Percentiles rank a stretch among this genome's conserved stretches.
Conservation (phyloP, 306 rosid genomes). For the Clitoria ternatea region DNA sequence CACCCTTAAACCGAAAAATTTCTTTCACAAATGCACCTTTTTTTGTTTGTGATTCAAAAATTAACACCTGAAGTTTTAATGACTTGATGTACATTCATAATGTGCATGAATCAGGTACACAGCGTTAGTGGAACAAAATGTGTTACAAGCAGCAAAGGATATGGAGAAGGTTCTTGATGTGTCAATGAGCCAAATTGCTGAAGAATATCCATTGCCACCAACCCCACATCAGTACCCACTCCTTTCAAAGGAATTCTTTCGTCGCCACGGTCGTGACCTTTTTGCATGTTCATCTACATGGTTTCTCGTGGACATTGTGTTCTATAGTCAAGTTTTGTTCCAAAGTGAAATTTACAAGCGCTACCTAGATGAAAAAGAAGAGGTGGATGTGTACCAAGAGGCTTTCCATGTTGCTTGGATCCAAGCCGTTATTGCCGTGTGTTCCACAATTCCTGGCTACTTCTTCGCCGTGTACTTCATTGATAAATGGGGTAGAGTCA, state of each 20-base stretch:
- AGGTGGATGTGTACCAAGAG: constrained; percentile 23
- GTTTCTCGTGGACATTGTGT: constrained; percentile 66
- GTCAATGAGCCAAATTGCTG: constrained; percentile 39
- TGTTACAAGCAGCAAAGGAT: constrained; percentile 65
- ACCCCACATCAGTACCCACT: constrained; percentile 26
- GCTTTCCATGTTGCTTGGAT: constrained; percentile 39
- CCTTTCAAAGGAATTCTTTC: constrained; percentile 45
- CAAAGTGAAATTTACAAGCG: constrained; percentile 47
- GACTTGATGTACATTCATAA: no score
- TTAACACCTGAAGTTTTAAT: no score
- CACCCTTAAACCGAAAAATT: no score
- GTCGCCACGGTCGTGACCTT: constrained; percentile 63
- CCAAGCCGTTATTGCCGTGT: constrained; percentile 53
- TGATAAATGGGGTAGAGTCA: constrained; percentile 63
- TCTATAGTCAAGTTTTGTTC: constrained; percentile 69
- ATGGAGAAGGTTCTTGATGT: constrained; percentile 72
- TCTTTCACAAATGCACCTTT: no score
- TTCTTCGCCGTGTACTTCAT: constrained; percentile 65
- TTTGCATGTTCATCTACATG: constrained; percentile 52
- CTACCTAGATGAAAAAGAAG: accelerated
- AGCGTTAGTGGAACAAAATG: constrained; percentile 65
- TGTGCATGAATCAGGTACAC: constrained; percentile 49
- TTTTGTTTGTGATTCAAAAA: no score
- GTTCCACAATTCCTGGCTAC: constrained; percentile 77
- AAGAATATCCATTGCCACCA: constrained; percentile 31